Evolutionary conservation across 2,329 filamentous ascomycete genomes (phyloP).

Genomic region (Penicillium occitanis): DNA sequence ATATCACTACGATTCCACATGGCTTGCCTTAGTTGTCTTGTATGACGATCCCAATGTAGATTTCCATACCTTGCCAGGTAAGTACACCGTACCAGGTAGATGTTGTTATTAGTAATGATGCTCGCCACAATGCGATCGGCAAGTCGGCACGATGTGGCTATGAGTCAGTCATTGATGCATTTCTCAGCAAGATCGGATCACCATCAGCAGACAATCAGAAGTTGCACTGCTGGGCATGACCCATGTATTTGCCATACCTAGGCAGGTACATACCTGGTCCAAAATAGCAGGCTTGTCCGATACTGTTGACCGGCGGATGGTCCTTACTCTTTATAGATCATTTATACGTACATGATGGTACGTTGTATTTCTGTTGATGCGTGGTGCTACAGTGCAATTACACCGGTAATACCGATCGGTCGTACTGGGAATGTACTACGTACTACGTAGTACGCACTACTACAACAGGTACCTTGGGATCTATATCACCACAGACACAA

Average conservation of each 20-base stretch:
- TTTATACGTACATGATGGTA: not conserved
- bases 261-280: not conserved
- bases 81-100: not conserved
- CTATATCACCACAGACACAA: not conserved
- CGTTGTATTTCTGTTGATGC: not conserved
- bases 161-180: constrained; percentile 4
- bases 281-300: constrained; percentile 1
- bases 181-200: constrained; percentile 1
- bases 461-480: not conserved
- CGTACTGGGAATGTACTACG: not conserved
- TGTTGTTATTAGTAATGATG: not conserved
- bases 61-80: not conserved
- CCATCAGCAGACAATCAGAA: not conserved
- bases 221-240: not conserved
- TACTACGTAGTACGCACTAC: not conserved
- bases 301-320: constrained; percentile 5
- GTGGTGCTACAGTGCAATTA: not conserved
- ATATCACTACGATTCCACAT: not conserved
- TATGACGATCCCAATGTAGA: not conserved
- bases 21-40: not conserved
- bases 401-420: not conserved
- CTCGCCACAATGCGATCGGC: constrained; percentile 2
- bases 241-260: not conserved
- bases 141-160: constrained; percentile 1
- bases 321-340: not conserved